Percentiles rank a stretch among this genome's conserved stretches.
Evolutionary conservation across 257 asterid genomes (phyloP).

Genomic region (Echites panduratus): DNA sequence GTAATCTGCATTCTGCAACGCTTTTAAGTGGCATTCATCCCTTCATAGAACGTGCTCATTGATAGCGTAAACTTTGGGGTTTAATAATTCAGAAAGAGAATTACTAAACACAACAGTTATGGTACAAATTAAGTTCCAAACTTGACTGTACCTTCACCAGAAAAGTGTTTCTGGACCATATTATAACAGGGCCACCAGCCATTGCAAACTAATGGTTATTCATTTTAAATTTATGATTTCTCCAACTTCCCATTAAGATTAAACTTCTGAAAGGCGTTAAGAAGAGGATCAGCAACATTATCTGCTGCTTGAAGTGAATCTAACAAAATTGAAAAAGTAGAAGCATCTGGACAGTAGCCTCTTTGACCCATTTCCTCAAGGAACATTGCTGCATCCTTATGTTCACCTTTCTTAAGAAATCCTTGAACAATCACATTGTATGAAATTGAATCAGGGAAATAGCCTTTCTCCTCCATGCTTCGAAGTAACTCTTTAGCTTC

Average conservation of each 20-base stretch:
- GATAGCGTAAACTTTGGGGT: not conserved
- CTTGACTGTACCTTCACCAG: too few species aligned
- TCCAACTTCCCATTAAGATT: not conserved
- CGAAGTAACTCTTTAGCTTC: slow-evolving; percentile 25
- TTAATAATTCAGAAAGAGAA: not conserved
- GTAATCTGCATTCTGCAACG: not conserved
- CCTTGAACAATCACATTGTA: slow-evolving; percentile 24
- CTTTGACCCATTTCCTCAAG: slow-evolving; percentile 2
- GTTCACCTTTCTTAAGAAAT: slow-evolving; percentile 6
- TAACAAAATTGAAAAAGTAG: not conserved
- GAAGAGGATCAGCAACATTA: slow-evolving; percentile 6
- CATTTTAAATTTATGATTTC: not conserved
- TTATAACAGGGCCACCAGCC: not conserved
- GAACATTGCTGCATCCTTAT: not conserved
- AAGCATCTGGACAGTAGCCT: not conserved
- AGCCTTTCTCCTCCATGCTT: slow-evolving; percentile 23
- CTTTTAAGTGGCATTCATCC: not conserved
- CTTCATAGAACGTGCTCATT: not conserved
- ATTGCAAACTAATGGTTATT: not conserved
- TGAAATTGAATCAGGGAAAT: slow-evolving; percentile 15
- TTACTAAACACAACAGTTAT: not conserved
- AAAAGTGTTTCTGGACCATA: too few species aligned
- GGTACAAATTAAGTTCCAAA: too few species aligned
- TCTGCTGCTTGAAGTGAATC: not conserved
- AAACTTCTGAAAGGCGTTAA: not conserved